Base-by-base conservation (phyloP, 257 asterid species). In the Ligustrum vulgare region DNA sequence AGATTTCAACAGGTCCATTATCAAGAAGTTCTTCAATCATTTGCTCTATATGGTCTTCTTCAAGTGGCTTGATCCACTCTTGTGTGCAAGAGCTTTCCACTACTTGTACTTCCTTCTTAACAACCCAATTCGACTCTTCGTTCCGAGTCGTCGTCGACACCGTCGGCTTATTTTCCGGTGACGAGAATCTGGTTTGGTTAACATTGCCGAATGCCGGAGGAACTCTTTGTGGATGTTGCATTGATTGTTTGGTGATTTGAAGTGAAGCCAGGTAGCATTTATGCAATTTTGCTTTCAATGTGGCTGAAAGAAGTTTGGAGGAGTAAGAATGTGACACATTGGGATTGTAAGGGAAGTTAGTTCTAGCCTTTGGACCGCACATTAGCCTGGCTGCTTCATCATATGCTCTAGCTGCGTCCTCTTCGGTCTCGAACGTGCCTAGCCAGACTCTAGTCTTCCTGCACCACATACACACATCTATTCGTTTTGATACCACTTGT, bases 361-460 rank as follows among this genome's bases (percentile, higher is more conserved):
- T 87, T 18, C 89, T 82, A 37, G 97, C 91, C 69, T 85, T 82
- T 1, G 91, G 86, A 1, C 93, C 97, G n/a, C 95, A 86, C 90
- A 92, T 85, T 31, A 89, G 80, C 72, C 89, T 80, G 5, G 97
- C 96, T 3, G 97, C 97, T 80, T 88, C 97, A 54, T 91, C 97
- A 7, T 91, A 91, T 1, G 94, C 97, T 73, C 88, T 70, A 0
- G 97, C 97, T 1, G 97, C 97, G 41, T 81, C 92, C 73, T 91
- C 96, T 36, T 96, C 91, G 5, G 92, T 91, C 86, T 87, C 92
- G 58, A 85, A 91, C 28, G 97, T 91, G 18, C 97, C 97, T 28
- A 91, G 79, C 96, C 97, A 91, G 67, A 91, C 83, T 72, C 96
- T 80, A 1, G 91, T 89, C 81, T 91, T 91, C 81, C 97, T 91